These are phyloP conservation scores for Ophiostoma novo-ulmi DNA, from an alignment of 2,329 filamentous ascomycete species.

Conservation along the genomic window DNA sequence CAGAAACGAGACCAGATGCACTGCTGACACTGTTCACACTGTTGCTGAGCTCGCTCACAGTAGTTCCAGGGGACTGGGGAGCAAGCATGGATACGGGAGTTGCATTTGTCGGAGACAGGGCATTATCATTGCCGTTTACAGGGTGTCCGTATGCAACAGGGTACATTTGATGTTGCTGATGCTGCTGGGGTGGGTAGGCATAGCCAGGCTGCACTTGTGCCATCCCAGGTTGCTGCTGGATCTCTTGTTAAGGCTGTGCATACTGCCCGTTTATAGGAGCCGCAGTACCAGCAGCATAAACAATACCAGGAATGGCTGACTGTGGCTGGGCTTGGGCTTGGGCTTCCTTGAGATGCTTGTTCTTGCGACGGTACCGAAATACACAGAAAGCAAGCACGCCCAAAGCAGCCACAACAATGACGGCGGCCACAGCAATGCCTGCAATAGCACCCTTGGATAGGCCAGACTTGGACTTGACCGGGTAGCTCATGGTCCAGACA, in stretches of 20 bases:
- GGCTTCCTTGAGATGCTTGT: neutral
- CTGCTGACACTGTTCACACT: neutral
- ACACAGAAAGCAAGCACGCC: neutral
- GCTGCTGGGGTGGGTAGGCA: neutral
- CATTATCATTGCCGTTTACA: neutral
- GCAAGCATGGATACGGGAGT: neutral
- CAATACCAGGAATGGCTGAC: neutral
- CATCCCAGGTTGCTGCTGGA: neutral
- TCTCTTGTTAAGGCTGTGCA: neutral
- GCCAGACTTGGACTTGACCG: constrained; percentile 28
- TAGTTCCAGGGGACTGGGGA: neutral
- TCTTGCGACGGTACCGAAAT: constrained; percentile 2
- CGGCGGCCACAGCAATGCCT: neutral
- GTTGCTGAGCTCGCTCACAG: neutral
- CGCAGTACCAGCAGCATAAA: neutral
- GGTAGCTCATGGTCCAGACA: constrained; percentile 32
- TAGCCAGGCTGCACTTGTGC: neutral
- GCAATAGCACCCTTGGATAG: constrained; percentile 41
- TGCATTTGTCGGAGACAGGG: neutral
- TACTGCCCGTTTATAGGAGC: neutral
- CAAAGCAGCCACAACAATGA: neutral
- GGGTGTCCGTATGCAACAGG: neutral
- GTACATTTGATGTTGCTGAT: neutral
- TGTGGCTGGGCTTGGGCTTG: neutral
- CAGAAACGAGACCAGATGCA: neutral